phyloP scores from a whole-genome alignment of 805 yeast genomes.

The Yarrowia hollandica region DNA sequence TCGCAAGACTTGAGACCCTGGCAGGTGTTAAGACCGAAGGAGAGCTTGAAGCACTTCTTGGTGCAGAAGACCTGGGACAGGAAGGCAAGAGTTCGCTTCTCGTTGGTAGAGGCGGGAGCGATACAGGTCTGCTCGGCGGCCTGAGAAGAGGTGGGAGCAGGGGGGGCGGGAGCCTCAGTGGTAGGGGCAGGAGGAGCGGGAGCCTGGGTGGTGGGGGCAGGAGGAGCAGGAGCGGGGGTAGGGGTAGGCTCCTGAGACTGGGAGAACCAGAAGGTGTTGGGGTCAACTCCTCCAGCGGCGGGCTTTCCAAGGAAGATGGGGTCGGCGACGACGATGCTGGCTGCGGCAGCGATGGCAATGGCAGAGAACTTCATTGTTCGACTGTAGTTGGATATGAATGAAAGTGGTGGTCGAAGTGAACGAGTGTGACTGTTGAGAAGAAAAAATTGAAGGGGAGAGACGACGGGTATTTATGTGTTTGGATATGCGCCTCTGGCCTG shows the following conservation, averaged over 20 bases:
- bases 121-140: constrained; percentile 8
- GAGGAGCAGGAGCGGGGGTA: constrained; percentile 27
- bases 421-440: constrained; percentile 15
- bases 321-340: constrained; percentile 27
- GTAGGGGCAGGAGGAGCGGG: constrained; percentile 6
- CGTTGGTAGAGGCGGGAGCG: constrained; percentile 8
- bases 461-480: constrained; percentile 1
- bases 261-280: constrained; percentile 29
- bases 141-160: background rate
- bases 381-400: constrained; percentile 19
- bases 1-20: constrained; percentile 23
- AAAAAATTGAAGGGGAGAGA: background rate
- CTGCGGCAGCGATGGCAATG: constrained; percentile 20
- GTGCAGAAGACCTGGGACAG: constrained; percentile 25
- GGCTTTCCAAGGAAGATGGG: constrained; percentile 21
- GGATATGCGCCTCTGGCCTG: background rate
- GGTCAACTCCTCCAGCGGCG: constrained; percentile 19
- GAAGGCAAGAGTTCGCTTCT: constrained; percentile 21
- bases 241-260: constrained; percentile 14
- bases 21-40: constrained; percentile 18
- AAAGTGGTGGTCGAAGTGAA: constrained; percentile 22
- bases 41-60: constrained; percentile 28
- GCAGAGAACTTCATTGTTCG: constrained; percentile 27
- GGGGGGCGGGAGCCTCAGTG: background rate
- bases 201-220: constrained; percentile 15